phyloP scores from a whole-genome alignment of 345 rosid species.

The Eucalyptus pauciflora region DNA sequence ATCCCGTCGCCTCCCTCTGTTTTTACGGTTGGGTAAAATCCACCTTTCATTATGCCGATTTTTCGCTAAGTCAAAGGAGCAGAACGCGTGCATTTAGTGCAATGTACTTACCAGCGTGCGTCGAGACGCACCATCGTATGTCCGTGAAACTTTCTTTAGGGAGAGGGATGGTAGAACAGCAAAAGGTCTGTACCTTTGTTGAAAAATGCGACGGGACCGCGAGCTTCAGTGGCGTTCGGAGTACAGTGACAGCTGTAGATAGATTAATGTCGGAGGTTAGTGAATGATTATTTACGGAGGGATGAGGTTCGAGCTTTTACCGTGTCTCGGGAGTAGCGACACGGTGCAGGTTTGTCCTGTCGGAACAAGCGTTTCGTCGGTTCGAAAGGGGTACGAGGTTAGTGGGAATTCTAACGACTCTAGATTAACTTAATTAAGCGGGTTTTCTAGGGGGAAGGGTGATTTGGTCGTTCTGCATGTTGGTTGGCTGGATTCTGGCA shows the following conservation, averaged over 20 bases:
- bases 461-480: neutral
- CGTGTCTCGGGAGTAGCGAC: neutral
- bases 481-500: neutral
- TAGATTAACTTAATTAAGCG: neutral
- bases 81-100: neutral
- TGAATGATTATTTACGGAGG: neutral
- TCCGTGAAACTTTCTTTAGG: neutral
- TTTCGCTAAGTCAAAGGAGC: neutral
- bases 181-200: neutral
- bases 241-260: neutral
- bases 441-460: neutral
- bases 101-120: neutral
- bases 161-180: neutral
- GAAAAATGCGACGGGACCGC: neutral
- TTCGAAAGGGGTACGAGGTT: neutral
- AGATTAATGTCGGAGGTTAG: neutral
- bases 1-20: neutral
- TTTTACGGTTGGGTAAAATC: neutral
- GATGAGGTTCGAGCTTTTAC: neutral
- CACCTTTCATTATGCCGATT: neutral
- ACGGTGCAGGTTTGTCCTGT: neutral
- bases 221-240: neutral
- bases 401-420: neutral
- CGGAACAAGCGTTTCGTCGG: neutral
- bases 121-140: neutral